Base-by-base conservation (phyloP, 768 basidiomycete species). In the Leccinum broughii region DNA sequence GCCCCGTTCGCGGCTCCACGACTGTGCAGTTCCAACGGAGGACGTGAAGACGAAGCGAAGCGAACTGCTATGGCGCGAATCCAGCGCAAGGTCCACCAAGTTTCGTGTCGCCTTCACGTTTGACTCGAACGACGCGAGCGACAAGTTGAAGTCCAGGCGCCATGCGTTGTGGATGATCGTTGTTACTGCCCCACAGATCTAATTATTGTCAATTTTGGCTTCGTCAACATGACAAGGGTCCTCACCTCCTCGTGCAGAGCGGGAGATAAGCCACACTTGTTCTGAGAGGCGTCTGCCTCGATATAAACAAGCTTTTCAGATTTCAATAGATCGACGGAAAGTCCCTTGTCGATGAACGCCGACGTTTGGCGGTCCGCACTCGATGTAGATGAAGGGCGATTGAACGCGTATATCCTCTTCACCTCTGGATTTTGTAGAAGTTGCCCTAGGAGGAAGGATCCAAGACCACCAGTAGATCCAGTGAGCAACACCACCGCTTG, bases 381-480 rank as follows among this genome's bases (percentile, higher is more conserved):
- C 15, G 28, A 8, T 28, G 28, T 54, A 39, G 63, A 54, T 10
- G 56, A 62, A 26, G 61, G 61, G 4, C 77, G 66, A 58, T 78
- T 77, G 24, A 77, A 59, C 0, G 72, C 68, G 51, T 77, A 79
- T 7, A 78, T 64, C 26, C 59, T 67, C 32, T 66, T 57, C 1
- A 76, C 70, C 1, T 24, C 35, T 1, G 61, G 46, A 4, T 69
- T 62, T 17, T 64, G 46, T 26, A 77, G 60, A 13, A 78, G 67
- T 3, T 56, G 57, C 0, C 70, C 67, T 32, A 80, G 64, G 15
- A 78, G 54, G 53, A 76, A 72, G 2, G 77, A 74, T 15, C 80
- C 79, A 1, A 81, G 70, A 10, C 72, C 74, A 9, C 79, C 80
- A 6, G 80, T 81, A 1, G 78, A 76, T 14, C 80, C 79, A 4